Conservation (phyloP, 352 stramenopile species). For the Phytopythium cucurbitacearum region DNA sequence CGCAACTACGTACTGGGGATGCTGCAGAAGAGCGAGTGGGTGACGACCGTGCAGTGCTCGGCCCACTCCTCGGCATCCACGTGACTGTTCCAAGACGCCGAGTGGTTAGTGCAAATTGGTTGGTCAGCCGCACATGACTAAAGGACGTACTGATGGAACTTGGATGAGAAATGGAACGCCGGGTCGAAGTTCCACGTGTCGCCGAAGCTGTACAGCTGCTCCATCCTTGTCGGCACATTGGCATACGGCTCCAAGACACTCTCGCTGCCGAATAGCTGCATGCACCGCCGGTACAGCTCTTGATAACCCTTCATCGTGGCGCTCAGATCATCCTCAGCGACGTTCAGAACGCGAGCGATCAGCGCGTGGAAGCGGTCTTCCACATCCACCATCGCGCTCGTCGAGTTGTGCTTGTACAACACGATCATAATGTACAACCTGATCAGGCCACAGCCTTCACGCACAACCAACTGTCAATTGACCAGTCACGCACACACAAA, state of each 20-base stretch:
- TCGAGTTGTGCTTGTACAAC: constrained; percentile 43
- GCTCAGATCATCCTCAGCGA: constrained; percentile 23
- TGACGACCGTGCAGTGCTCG: constrained; percentile 74
- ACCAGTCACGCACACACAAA: background rate
- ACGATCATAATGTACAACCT: constrained; percentile 59
- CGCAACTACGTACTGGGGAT: constrained; percentile 52
- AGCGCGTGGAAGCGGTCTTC: constrained; percentile 42
- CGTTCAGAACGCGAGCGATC: constrained; percentile 29
- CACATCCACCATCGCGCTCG: constrained; percentile 27
- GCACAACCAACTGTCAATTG: constrained; percentile 7
- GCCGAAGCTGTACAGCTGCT: constrained; percentile 18
- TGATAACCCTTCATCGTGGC: constrained; percentile 47
- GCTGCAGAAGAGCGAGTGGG: constrained; percentile 72
- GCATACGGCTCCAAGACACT: constrained; percentile 10
- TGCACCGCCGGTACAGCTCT: constrained; percentile 27
- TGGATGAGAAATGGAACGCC: constrained; percentile 9
- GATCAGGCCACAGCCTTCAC: constrained; percentile 43
- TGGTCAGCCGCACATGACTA: background rate
- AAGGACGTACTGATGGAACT: constrained; percentile 12
- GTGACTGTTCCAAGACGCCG: constrained; percentile 18
- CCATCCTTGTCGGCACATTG: constrained; percentile 14
- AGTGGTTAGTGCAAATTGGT: background rate
- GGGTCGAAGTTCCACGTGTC: constrained; percentile 13
- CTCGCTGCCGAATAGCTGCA: constrained; percentile 7
- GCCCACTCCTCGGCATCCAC: constrained; percentile 60